Evolutionary conservation across 345 rosid species (phyloP), one percentile per base, ranked within the genome.

Genomic region (Acer negundo): DNA sequence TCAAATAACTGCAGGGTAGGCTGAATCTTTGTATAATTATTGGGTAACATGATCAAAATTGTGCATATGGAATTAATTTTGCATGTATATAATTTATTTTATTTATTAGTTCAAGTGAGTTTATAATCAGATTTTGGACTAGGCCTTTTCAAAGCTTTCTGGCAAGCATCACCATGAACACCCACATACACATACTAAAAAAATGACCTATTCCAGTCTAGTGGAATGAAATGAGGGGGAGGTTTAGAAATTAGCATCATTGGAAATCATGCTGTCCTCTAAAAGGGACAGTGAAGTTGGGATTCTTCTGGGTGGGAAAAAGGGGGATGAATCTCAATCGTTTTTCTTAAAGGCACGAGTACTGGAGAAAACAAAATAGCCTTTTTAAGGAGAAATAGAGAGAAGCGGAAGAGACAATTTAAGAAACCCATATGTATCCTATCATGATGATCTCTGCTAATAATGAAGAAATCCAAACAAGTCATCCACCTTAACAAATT

Each of bases 401-500:
- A 59, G 24, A 73, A 46, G 79, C 26, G 44, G 46, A 19, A 47
- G 56, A 59, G 46, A 72, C 67, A 77, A 8, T 59, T 20, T 59
- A 23, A 72, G 62, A 80, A 84, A 63, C 55, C 78, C 83, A 72
- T 77, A 71, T 35, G 38, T 82, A 75, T 80, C 82, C 82, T 82
- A 16, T 53, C 1, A 80, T 77, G 35, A 31, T 31, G 6, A 35
- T 35, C 38, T 78, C 77, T 79, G 87, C 82, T 84, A 87, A 87
- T 76, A 79, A 82, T 73, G 76, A 87, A 80, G 85, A 85, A 82
- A 84, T 75, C 82, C 89, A 84, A 82, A 77, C 86, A 79, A 67
- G 80, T 78, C 79, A 82, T 80, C 6, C 82, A 73, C 77, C 82
- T 84, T 76, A 79, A 78, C 77, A 82, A 77, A 82, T 69, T 69